These are phyloP conservation scores for Myxozyma udenii DNA, from an alignment of 805 yeast genomes.

Conservation along the genomic window DNA sequence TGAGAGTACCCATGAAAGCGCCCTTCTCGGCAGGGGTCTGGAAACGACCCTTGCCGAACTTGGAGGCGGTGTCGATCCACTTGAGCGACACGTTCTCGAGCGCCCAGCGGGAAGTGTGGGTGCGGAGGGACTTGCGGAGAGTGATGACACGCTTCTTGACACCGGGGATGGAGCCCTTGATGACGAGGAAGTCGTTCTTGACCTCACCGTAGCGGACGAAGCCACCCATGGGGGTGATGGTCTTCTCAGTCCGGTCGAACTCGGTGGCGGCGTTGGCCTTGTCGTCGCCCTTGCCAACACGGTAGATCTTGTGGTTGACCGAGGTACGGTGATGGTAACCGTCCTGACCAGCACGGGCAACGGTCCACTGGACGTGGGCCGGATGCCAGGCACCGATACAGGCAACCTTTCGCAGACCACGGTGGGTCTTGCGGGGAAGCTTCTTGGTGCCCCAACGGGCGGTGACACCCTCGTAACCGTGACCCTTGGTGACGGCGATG, in stretches of 20 bases:
- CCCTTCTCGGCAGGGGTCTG: constrained; percentile 99
- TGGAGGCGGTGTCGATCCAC: constrained; percentile 99
- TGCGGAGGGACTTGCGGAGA: constrained; percentile 96
- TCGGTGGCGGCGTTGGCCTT: constrained; percentile 93
- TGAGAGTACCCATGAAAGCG: constrained; percentile 99
- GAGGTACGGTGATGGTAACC: constrained; percentile 99
- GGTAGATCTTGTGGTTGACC: constrained; percentile 99
- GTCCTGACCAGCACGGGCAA: constrained; percentile 99
- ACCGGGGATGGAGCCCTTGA: constrained; percentile 99
- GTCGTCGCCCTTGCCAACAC: constrained; percentile 95
- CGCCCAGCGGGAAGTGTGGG: constrained; percentile 97
- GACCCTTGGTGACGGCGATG: constrained; percentile 99
- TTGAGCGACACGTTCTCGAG: constrained; percentile 93
- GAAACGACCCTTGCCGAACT: constrained; percentile 99
- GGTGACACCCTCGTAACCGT: constrained; percentile 99
- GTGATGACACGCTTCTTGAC: constrained; percentile 99
- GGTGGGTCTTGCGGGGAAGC: constrained; percentile 99
- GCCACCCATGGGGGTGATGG: constrained; percentile 99
- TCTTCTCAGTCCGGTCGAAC: constrained; percentile 99
- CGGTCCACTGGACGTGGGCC: constrained; percentile 99
- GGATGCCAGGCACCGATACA: constrained; percentile 99
- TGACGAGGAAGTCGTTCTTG: constrained; percentile 94
- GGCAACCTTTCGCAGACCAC: constrained; percentile 99
- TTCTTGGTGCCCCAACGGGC: constrained; percentile 99
- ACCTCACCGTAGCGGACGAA: constrained; percentile 98